Percentiles rank a stretch among this genome's conserved stretches.
phyloP scores from a whole-genome alignment of 768 basidiomycete species.

The Russula foetens region DNA sequence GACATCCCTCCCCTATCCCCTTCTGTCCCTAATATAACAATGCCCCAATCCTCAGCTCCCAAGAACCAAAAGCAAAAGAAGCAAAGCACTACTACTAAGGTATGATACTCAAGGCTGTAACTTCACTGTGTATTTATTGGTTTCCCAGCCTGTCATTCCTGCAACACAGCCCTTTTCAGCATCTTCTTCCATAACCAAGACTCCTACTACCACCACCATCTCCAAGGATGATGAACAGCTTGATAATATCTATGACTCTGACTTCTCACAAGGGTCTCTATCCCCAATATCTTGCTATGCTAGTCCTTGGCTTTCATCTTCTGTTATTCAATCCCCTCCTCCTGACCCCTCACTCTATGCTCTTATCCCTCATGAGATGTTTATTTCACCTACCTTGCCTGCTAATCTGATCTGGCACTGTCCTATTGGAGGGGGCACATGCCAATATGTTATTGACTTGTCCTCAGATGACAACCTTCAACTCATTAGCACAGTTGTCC shows the following conservation, averaged over 20 bases:
- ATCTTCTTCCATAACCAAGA: not conserved
- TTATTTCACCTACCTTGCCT: slow-evolving; percentile 33
- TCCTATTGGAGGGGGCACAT: slow-evolving; percentile 29
- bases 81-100: not conserved
- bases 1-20: not conserved
- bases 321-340: not conserved
- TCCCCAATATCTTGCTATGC: slow-evolving; percentile 34
- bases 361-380: slow-evolving; percentile 32
- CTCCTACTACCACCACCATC: not conserved
- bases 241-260: slow-evolving; percentile 38
- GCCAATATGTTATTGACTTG: slow-evolving; percentile 41
- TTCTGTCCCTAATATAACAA: not conserved
- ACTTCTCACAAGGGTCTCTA: slow-evolving; percentile 49
- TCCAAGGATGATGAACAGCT: not conserved
- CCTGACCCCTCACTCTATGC: slow-evolving; percentile 21
- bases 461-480: slow-evolving; percentile 29
- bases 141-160: not conserved
- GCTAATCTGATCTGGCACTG: slow-evolving; percentile 47
- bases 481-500: slow-evolving; percentile 15
- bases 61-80: not conserved
- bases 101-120: not conserved
- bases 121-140: not conserved
- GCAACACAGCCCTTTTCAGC: not conserved
- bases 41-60: not conserved
- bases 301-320: slow-evolving; percentile 21